phyloP scores from a whole-genome alignment of 208 protist genomes.

The Leishmania lainsoni region DNA sequence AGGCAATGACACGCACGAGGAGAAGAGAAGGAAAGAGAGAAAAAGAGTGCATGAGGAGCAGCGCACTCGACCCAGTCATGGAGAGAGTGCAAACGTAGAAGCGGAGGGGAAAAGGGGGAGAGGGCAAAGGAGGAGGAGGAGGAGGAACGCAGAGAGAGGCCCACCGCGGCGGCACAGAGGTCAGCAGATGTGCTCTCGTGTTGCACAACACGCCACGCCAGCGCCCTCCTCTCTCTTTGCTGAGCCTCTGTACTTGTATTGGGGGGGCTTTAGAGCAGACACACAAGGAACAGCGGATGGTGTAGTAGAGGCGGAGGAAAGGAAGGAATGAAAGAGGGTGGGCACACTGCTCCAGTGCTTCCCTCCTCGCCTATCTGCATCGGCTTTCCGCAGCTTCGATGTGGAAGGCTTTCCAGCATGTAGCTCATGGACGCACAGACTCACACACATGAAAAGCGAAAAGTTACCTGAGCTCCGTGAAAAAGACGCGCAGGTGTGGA shows the following conservation, averaged over 20 bases:
- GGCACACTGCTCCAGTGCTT: not conserved
- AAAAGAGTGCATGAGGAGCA: constrained; percentile 2
- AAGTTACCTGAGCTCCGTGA: constrained; percentile 8
- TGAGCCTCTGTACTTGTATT: too few species aligned
- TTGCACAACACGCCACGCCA: not conserved
- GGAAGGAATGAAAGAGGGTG: not conserved
- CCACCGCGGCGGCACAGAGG: not conserved
- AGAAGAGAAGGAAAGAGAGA: constrained; percentile 8
- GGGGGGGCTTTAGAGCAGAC: not conserved
- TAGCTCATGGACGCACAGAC: not conserved
- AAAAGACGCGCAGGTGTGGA: not conserved
- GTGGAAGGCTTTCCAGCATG: not conserved
- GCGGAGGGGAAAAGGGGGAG: not conserved
- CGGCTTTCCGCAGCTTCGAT: not conserved
- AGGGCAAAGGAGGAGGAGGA: not conserved
- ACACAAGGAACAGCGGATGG: constrained; percentile 5
- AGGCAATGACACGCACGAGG: not conserved
- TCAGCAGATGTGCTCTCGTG: not conserved
- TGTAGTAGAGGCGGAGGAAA: constrained; percentile 15
- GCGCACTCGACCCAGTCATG: not conserved
- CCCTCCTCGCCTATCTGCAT: not conserved
- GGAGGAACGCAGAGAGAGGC: constrained; percentile 2
- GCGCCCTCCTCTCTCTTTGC: not conserved
- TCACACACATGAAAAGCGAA: not conserved
- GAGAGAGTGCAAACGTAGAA: not conserved